Percentiles rank a stretch among this genome's conserved stretches.
phyloP scores from a whole-genome alignment of 1,284 basidiomycete species.

The Papiliotrema terrestris region DNA sequence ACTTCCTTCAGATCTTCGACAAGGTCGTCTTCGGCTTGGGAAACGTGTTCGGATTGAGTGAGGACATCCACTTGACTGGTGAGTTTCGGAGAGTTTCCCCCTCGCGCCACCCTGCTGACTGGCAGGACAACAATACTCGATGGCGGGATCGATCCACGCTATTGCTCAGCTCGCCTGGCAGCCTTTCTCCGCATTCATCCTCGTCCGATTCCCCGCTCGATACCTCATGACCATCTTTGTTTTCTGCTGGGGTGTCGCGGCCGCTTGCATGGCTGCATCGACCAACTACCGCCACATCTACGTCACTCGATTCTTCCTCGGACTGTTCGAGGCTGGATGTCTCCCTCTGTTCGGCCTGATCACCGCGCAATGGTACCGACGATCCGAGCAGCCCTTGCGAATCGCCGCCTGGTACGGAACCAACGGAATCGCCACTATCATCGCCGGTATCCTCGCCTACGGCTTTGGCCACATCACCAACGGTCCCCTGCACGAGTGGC shows the following conservation, averaged over 20 bases:
- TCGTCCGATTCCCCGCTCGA: conserved; percentile 28
- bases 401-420: conserved; percentile 38
- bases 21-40: conserved; percentile 22
- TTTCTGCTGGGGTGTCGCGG: conserved; percentile 26
- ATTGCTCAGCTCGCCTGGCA: conserved; percentile 24
- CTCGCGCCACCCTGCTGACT: not conserved
- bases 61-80: conserved; percentile 13
- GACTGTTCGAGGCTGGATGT: conserved; percentile 35
- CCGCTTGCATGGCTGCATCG: conserved; percentile 12
- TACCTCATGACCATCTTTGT: conserved; percentile 28
- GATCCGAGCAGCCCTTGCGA: conserved; percentile 36
- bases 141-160: conserved; percentile 16
- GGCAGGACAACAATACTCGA: conserved; percentile 12
- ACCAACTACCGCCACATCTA: conserved; percentile 14
- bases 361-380: conserved; percentile 35
- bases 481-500: conserved; percentile 8
- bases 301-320: conserved; percentile 33
- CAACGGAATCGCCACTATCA: conserved; percentile 26
- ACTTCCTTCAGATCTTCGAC: conserved; percentile 4
- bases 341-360: conserved; percentile 26
- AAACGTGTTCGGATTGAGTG: conserved; percentile 23
- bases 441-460: conserved; percentile 29
- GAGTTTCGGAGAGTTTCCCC: not conserved
- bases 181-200: conserved; percentile 27
- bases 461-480: conserved; percentile 10